Base-by-base conservation (phyloP, 225 moss, liverwort and hornwort species). In the Thuidium tamariscinum region DNA sequence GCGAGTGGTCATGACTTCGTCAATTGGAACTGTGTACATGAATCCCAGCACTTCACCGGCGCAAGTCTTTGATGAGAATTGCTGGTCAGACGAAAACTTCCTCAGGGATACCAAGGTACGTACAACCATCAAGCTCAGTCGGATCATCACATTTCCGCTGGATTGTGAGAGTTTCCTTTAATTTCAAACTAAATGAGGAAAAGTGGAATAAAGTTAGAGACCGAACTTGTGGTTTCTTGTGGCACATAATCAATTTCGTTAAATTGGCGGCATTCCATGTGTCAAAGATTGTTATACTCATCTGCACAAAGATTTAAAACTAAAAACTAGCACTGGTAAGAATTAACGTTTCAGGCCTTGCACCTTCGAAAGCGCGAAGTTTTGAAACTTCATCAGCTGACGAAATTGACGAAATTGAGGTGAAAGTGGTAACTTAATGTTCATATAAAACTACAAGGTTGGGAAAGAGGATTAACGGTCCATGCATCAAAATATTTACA, bases 1-100 rank as follows among this genome's bases (percentile, higher is more conserved):
- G 89, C 92, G 91, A 60, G 78, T 94, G 16, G 78, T 94, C 49
- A 73, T 92, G 80, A 94, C 94, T 30, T 94, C 94, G 62, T 94
- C 94, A 4, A 87, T 91, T 55, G 89, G 91, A 79, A 81, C 91
- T 37, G 87, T 94, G 79, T 89, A 89, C 87, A 81, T 92, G 86
- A 89, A 90, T 52, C 89, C 92, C 7, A 69, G 77, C 51, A 18
- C 2, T 80, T 44, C 82, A n/a, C 82, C 84, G 4, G 49, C 74
- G 42, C 85, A 89, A 83, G 64, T 77, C 5, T 21, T 87, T 37
- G 89, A 94, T 78, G 92, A 92, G 70, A 86, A 69, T 63, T 92
- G 87, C 88, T 94, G 94, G 94, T 92, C 91, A 22, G 89, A 92
- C 77, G 91, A 91, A 77, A 85, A 83, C 46, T 81, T 77, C 62